A percentile compares a stretch with the other conserved stretches of the same genome.
These are phyloP conservation scores for Penicilliopsis zonata DNA, from an alignment of 495 filamentous ascomycete species.

Conservation along the genomic window DNA sequence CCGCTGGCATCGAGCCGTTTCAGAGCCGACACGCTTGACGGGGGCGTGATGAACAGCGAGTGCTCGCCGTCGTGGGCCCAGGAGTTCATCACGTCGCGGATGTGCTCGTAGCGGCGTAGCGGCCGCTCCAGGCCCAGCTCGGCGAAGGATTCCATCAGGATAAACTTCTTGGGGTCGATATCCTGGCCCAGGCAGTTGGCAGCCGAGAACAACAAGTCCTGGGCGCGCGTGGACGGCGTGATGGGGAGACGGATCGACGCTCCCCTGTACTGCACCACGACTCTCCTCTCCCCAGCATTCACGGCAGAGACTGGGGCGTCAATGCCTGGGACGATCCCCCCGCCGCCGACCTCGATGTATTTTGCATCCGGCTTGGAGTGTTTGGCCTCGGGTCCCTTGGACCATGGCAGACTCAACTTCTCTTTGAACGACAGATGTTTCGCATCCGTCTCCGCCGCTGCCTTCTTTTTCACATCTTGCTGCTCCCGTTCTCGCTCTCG, in stretches of 20 bases:
- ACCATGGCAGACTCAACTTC: conserved; percentile 10
- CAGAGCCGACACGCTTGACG: conserved; percentile 30
- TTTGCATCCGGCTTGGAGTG: conserved; percentile 6
- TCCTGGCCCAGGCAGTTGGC: conserved; percentile 38
- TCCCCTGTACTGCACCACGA: conserved; percentile 56
- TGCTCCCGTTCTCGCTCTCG: neutral
- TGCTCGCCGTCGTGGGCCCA: conserved; percentile 77
- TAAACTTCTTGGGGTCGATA: conserved; percentile 46
- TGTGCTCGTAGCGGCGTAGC: conserved; percentile 73
- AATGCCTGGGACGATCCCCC: conserved; percentile 46
- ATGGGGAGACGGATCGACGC: conserved; percentile 51
- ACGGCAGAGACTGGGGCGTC: conserved; percentile 79
- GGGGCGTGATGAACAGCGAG: conserved; percentile 46
- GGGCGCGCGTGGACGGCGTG: conserved; percentile 58
- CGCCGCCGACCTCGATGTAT: conserved; percentile 25
- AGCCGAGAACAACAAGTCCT: conserved; percentile 56
- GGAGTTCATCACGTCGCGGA: conserved; percentile 83
- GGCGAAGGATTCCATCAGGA: conserved; percentile 65
- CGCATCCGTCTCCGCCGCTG: conserved; percentile 7
- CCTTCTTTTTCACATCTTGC: neutral
- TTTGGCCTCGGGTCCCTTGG: conserved; percentile 6
- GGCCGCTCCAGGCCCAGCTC: conserved; percentile 73
- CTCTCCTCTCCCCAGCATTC: conserved; percentile 65
- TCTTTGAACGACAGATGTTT: conserved; percentile 9
- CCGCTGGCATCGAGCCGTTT: conserved; percentile 35